These are phyloP conservation scores for Geosmithia putterillii DNA, from an alignment of 2,329 filamentous ascomycete genomes.

Conservation along the genomic window DNA sequence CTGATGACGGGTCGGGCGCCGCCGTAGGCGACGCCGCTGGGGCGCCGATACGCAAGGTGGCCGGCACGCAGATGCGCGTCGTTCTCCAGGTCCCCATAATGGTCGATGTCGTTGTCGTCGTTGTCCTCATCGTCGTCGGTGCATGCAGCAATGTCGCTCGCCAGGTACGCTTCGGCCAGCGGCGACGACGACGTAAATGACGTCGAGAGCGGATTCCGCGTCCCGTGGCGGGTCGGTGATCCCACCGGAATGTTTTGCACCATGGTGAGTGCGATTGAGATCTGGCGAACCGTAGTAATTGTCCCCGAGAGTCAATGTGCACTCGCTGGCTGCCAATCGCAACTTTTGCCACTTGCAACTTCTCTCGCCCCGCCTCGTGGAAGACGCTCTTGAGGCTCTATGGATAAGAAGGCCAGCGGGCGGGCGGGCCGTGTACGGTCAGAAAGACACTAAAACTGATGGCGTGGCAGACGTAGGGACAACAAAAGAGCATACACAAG, in stretches of 20 bases:
- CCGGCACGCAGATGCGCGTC: conserved; percentile 24
- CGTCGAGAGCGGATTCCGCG: conserved; percentile 17
- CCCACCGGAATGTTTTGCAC: background rate
- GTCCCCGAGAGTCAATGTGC: too few relatives aligned
- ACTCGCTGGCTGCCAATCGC: too few relatives aligned
- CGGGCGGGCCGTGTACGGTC: too few relatives aligned
- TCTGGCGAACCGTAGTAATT: too few relatives aligned
- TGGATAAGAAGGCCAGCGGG: too few relatives aligned
- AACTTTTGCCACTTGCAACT: too few relatives aligned
- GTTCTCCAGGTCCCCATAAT: conserved; percentile 15
- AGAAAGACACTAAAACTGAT: background rate
- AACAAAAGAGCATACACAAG: background rate
- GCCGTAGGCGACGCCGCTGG: conserved; percentile 58
- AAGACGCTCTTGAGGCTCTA: too few relatives aligned
- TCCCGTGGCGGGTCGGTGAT: background rate
- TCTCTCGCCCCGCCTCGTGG: too few relatives aligned
- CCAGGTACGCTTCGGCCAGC: conserved; percentile 52
- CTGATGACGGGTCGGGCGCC: conserved; percentile 59
- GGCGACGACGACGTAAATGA: conserved; percentile 51
- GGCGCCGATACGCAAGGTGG: conserved; percentile 58
- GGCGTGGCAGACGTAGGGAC: background rate
- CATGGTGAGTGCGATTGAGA: too few relatives aligned
- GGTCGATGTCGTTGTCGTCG: conserved; percentile 11
- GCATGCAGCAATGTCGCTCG: conserved; percentile 53
- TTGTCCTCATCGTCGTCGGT: conserved; percentile 29